A percentile compares a stretch with the other conserved stretches of the same genome.
These are phyloP conservation scores for Cladophialophora carrionii DNA, from an alignment of 2,329 filamentous ascomycete species.

Conservation along the genomic window DNA sequence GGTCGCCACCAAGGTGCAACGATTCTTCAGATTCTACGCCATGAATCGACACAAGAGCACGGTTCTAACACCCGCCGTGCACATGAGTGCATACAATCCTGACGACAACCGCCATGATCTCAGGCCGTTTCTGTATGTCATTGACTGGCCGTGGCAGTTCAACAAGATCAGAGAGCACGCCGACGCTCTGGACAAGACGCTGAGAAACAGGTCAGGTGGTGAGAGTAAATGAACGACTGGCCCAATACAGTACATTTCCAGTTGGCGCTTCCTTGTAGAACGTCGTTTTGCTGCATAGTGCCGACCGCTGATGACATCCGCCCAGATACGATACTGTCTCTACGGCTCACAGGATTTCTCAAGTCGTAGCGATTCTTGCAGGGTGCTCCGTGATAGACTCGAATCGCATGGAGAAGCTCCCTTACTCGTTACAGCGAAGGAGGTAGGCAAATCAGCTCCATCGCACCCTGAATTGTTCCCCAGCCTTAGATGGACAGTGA, in stretches of 20 bases:
- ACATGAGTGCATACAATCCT: slow-evolving; percentile 48
- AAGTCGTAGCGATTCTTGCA: background rate
- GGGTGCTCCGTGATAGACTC: background rate
- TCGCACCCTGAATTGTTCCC: background rate
- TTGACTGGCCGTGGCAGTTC: slow-evolving; percentile 12
- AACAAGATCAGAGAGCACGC: slow-evolving; percentile 12
- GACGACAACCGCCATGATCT: slow-evolving; percentile 65
- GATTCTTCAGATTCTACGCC: slow-evolving; percentile 48
- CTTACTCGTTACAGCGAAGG: background rate
- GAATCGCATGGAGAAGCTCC: background rate
- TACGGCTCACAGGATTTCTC: background rate
- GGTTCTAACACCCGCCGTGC: slow-evolving; percentile 61
- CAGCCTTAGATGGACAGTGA: too few species aligned
- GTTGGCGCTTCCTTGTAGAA: background rate
- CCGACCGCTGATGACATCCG: background rate
- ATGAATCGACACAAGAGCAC: slow-evolving; percentile 70
- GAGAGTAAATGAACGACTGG: background rate
- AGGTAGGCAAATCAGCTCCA: background rate
- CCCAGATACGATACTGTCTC: background rate
- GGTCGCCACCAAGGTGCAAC: slow-evolving; percentile 33
- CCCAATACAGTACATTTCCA: too few species aligned
- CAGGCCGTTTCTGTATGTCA: slow-evolving; percentile 57
- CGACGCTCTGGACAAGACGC: background rate
- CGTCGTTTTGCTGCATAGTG: background rate
- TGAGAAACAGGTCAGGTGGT: background rate